Evolutionary conservation across 2,329 filamentous ascomycete genomes (phyloP).

Genomic region (Aspergillus neoniger): DNA sequence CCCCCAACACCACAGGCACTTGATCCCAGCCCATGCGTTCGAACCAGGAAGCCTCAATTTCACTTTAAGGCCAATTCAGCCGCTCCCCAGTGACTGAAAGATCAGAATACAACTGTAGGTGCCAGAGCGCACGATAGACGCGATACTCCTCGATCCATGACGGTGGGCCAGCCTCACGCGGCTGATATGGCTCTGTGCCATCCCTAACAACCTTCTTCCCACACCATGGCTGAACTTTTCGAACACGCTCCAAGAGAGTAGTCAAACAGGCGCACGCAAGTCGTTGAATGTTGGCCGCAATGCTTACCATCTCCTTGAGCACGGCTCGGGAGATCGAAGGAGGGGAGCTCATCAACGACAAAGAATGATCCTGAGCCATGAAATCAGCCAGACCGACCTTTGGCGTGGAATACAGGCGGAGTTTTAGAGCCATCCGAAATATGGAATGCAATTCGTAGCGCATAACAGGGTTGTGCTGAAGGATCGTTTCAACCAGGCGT

Average conservation of each 20-base stretch:
- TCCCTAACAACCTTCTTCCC: background rate
- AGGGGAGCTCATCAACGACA: background rate
- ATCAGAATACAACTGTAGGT: background rate
- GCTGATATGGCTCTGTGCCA: background rate
- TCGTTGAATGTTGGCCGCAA: background rate
- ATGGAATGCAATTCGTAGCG: background rate
- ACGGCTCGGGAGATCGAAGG: background rate
- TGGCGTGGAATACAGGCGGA: background rate
- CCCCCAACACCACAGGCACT: background rate
- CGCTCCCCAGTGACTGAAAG: background rate
- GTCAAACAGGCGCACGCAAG: background rate
- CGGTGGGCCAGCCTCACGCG: background rate
- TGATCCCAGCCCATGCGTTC: background rate
- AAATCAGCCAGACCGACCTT: background rate
- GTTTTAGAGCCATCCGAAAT: background rate
- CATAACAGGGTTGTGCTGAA: background rate
- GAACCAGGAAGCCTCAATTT: background rate
- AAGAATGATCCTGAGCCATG: background rate
- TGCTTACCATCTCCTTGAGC: background rate
- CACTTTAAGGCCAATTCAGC: background rate
- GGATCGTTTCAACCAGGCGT: background rate
- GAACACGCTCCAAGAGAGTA: background rate
- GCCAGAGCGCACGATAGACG: conserved; percentile 1
- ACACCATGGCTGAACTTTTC: background rate
- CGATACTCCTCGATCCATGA: conserved; percentile 2